These are phyloP conservation scores for Daldinia concentrica DNA, from an alignment of 495 filamentous ascomycete genomes.

Conservation along the genomic window DNA sequence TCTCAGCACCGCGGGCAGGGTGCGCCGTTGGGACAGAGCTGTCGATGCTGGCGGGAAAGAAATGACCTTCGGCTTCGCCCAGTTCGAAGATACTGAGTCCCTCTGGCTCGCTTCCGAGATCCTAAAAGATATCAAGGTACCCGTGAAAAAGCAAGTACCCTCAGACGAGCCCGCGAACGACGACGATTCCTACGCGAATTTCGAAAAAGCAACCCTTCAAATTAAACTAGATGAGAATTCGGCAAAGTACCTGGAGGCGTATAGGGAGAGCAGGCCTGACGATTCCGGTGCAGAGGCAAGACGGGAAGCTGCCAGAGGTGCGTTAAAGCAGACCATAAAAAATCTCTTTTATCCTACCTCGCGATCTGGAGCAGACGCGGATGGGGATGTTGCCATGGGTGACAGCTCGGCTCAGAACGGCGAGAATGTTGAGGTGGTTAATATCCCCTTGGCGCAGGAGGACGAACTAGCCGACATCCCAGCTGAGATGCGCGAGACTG, in stretches of 20 bases:
- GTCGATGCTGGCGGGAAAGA: slow-evolving; percentile 65
- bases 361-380: slow-evolving; percentile 59
- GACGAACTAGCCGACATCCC: slow-evolving; percentile 97
- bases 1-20: slow-evolving; percentile 76
- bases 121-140: slow-evolving; percentile 85
- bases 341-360: slow-evolving; percentile 76
- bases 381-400: slow-evolving; percentile 78
- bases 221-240: slow-evolving; percentile 86
- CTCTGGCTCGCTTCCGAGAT: slow-evolving; percentile 87
- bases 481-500: slow-evolving; percentile 94
- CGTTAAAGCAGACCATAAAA: slow-evolving; percentile 70
- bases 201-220: slow-evolving; percentile 75
- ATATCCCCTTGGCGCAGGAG: slow-evolving; percentile 87
- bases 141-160: slow-evolving; percentile 73
- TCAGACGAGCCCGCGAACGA: slow-evolving; percentile 57
- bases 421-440: slow-evolving; percentile 82
- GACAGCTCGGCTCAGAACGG: slow-evolving; percentile 66
- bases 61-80: slow-evolving; percentile 93
- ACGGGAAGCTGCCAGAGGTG: slow-evolving; percentile 69
- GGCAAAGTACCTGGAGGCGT: slow-evolving; percentile 81
- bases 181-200: slow-evolving; percentile 64
- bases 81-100: slow-evolving; percentile 93
- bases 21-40: slow-evolving; percentile 86
- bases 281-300: slow-evolving; percentile 72
- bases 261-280: slow-evolving; percentile 70